A percentile compares a stretch with the other conserved stretches of the same genome.
Conservation (phyloP, 2,329 filamentous ascomycete genomes). For the Coniella lustricola region DNA sequence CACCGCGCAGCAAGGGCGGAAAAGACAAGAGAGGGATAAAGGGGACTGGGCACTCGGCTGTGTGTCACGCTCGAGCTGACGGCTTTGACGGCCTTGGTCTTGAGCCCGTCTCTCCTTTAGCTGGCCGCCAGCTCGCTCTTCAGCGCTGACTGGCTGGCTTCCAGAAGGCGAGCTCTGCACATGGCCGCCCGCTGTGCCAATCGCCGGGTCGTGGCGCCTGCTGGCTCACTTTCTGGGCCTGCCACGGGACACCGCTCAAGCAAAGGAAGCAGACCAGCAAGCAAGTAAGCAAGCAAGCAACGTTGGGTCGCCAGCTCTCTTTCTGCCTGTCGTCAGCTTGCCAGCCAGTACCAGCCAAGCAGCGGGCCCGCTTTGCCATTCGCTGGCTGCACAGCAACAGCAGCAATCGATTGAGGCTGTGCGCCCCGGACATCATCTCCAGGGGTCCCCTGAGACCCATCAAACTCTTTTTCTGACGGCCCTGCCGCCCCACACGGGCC, state of each 20-base stretch:
- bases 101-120: not conserved
- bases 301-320: not conserved
- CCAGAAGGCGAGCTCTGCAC: slow-evolving; percentile 8
- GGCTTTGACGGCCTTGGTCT: not conserved
- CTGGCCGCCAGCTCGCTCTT: not conserved
- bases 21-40: no score
- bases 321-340: not conserved
- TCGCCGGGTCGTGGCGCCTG: slow-evolving; percentile 4
- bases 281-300: not conserved
- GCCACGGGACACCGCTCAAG: not conserved
- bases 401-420: slow-evolving; percentile 14
- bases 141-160: slow-evolving; percentile 2
- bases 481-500: not conserved
- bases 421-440: slow-evolving; percentile 9
- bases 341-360: no score
- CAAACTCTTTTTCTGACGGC: slow-evolving; percentile 9
- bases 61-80: no score
- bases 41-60: no score
- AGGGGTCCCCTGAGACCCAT: slow-evolving; percentile 6
- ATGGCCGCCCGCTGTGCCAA: slow-evolving; percentile 1
- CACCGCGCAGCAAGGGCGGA: no score
- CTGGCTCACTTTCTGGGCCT: not conserved
- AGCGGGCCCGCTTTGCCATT: not conserved
- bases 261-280: not conserved
- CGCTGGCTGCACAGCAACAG: not conserved